Percentiles rank a stretch among this genome's conserved stretches.
These are phyloP conservation scores for Fraxinus excelsior DNA, from an alignment of 257 asterid genomes.

Conservation along the genomic window DNA sequence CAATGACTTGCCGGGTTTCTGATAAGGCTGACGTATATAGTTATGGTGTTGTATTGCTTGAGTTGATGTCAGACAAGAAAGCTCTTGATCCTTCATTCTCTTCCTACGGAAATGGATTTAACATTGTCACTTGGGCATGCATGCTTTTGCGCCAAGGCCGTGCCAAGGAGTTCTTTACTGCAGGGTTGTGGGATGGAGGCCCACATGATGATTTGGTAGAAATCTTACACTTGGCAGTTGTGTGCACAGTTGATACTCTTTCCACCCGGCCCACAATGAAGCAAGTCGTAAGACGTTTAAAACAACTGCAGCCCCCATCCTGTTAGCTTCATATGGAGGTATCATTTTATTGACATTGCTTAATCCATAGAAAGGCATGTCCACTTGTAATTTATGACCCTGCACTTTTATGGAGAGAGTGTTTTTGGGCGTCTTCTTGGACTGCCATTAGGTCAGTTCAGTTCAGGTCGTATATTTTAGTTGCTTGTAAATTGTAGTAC, in stretches of 20 bases:
- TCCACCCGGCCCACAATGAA: slow-evolving; percentile 87
- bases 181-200: slow-evolving; percentile 84
- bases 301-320: slow-evolving; percentile 84
- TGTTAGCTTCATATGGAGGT: slow-evolving; percentile 46
- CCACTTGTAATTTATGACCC: slow-evolving; percentile 32
- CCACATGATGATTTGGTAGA: slow-evolving; percentile 91
- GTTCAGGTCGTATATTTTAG: slow-evolving; percentile 35
- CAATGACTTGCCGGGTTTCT: slow-evolving; percentile 92
- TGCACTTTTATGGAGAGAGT: slow-evolving; percentile 26
- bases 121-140: slow-evolving; percentile 89
- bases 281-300: slow-evolving; percentile 82
- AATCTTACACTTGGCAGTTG: slow-evolving; percentile 73
- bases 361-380: slow-evolving; percentile 15
- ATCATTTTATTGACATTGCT: slow-evolving; percentile 7
- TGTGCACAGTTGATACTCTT: slow-evolving; percentile 78
- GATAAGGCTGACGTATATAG: slow-evolving; percentile 95
- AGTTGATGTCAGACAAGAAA: slow-evolving; percentile 85
- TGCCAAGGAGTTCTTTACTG: slow-evolving; percentile 79
- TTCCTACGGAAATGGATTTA: slow-evolving; percentile 84
- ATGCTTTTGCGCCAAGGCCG: slow-evolving; percentile 83
- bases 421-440: slow-evolving; percentile 23
- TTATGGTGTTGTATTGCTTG: slow-evolving; percentile 87
- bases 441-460: slow-evolving; percentile 25
- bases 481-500: slow-evolving; percentile 72
- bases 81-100: slow-evolving; percentile 90